Conservation (phyloP, 1,139 yeast species). For the Pichia sp. region DNA sequence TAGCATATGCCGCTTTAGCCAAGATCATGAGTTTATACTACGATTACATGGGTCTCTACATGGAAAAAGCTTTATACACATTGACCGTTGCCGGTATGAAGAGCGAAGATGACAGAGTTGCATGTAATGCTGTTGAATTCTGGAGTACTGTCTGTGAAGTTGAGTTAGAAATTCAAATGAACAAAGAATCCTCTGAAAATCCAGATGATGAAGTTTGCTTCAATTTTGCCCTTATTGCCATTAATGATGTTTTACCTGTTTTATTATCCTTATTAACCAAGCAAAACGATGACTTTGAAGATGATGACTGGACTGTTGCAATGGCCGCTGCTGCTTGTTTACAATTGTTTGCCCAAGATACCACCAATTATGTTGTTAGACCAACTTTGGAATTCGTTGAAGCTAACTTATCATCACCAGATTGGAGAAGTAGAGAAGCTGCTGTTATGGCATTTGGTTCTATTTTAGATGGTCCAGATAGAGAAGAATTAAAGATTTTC, state of each 20-base stretch:
- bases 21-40: conserved; percentile 90
- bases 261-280: conserved; percentile 74
- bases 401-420: conserved; percentile 53
- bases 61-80: conserved; percentile 95
- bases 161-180: conserved; percentile 77
- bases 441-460: conserved; percentile 99
- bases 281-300: conserved; percentile 90
- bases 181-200: conserved; percentile 56
- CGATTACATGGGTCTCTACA: conserved; percentile 85
- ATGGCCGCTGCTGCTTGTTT: conserved; percentile 99
- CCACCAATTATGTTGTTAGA: conserved; percentile 81
- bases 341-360: conserved; percentile 88
- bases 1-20: conserved; percentile 95
- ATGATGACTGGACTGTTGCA: conserved; percentile 96
- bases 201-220: conserved; percentile 43
- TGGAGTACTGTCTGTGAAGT: conserved; percentile 99
- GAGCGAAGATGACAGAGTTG: conserved; percentile 77
- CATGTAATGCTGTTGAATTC: conserved; percentile 98
- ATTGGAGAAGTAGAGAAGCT: conserved; percentile 94
- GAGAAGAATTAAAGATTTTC: conserved; percentile 60
- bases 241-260: conserved; percentile 85
- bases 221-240: conserved; percentile 83
- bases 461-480: conserved; percentile 92
- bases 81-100: conserved; percentile 93
- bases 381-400: conserved; percentile 86